Evolutionary conservation across 2,329 filamentous ascomycete species (phyloP).

Genomic region (Penicillium sp.): DNA sequence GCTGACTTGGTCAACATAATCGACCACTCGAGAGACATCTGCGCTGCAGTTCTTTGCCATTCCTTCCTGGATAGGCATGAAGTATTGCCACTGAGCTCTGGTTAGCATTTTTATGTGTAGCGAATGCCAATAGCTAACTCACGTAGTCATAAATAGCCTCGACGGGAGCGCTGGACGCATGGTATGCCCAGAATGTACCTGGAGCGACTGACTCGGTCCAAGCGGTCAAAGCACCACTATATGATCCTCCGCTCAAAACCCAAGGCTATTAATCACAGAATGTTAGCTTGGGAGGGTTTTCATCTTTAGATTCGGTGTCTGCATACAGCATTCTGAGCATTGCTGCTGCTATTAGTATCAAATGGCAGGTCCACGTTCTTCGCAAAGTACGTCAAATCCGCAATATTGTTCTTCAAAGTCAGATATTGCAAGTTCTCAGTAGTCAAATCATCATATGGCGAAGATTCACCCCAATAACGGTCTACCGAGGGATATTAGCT

Average conservation of each 20-base stretch:
- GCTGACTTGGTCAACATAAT: conserved; percentile 55
- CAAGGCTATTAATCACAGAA: conserved; percentile 48
- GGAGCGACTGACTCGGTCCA: conserved; percentile 57
- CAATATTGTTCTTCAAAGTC: conserved; percentile 55
- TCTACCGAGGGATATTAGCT: conserved; percentile 35
- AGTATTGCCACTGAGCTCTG: conserved; percentile 55
- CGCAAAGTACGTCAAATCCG: conserved; percentile 58
- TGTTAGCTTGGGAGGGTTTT: background rate
- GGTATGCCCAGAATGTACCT: conserved; percentile 63
- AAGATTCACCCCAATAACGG: conserved; percentile 60
- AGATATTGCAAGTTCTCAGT: conserved; percentile 57
- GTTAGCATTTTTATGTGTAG: background rate
- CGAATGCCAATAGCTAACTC: background rate
- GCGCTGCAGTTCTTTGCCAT: conserved; percentile 61
- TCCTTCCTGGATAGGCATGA: conserved; percentile 56
- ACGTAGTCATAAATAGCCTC: conserved; percentile 57
- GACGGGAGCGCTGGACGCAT: conserved; percentile 58
- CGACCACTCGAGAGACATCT: conserved; percentile 54
- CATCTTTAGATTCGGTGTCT: background rate
- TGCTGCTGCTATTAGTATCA: conserved; percentile 49
- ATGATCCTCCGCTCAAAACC: conserved; percentile 59
- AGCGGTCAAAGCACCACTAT: conserved; percentile 57
- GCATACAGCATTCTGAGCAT: conserved; percentile 50
- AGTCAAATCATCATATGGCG: conserved; percentile 53
- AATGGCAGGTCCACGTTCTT: conserved; percentile 56